These are phyloP conservation scores for Priceomyces melissophilus DNA, from an alignment of 805 yeast genomes.

Conservation along the genomic window DNA sequence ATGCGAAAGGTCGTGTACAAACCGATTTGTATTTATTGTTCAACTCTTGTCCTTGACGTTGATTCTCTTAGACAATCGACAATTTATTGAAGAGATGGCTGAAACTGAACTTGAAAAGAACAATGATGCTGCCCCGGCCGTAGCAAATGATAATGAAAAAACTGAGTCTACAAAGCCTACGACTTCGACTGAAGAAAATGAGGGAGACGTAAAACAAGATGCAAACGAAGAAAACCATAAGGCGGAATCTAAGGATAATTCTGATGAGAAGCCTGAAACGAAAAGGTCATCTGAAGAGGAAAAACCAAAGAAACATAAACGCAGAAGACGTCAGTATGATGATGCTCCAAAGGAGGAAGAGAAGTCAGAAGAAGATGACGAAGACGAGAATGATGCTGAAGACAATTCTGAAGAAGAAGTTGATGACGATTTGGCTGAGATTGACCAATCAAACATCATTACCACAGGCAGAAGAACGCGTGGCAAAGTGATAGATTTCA, in stretches of 20 bases:
- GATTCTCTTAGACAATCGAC: too few species aligned
- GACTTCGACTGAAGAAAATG: conserved; percentile 7
- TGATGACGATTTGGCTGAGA: conserved; percentile 72
- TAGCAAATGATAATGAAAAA: conserved; percentile 11
- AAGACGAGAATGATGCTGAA: conserved; percentile 42
- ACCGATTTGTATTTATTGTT: too few species aligned
- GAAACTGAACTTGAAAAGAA: too few species aligned
- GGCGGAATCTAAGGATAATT: background rate
- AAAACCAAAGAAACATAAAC: conserved; percentile 36
- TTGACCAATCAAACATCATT: conserved; percentile 80
- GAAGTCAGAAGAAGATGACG: conserved; percentile 43
- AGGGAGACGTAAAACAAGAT: conserved; percentile 1
- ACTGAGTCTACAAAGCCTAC: conserved; percentile 10
- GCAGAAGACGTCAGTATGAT: conserved; percentile 55
- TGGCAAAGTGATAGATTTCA: conserved; percentile 82
- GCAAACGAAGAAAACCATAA: conserved; percentile 2
- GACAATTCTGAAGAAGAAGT: conserved; percentile 45
- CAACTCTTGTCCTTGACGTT: too few species aligned
- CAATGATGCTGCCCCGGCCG: too few species aligned
- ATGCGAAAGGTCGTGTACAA: too few species aligned
- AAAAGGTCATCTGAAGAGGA: conserved; percentile 8
- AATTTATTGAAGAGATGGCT: too few species aligned
- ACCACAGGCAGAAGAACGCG: conserved; percentile 86
- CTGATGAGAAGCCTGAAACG: conserved; percentile 2
- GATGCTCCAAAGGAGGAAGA: conserved; percentile 47